A percentile compares a stretch with the other conserved stretches of the same genome.
Conservation (phyloP, 805 yeast species). For the Ogataea minuta region DNA sequence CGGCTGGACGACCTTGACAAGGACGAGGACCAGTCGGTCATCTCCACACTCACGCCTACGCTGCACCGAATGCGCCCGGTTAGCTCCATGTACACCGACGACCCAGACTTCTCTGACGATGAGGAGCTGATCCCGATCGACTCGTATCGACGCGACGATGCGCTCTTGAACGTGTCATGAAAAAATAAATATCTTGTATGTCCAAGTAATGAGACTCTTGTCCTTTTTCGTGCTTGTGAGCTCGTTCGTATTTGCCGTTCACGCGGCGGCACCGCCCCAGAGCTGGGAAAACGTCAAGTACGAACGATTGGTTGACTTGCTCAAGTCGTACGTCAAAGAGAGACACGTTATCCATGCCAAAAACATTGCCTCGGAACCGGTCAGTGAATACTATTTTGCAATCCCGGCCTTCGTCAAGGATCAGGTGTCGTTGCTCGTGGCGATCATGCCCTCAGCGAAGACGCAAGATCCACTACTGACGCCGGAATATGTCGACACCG, state of each 20-base stretch:
- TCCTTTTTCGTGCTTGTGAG: slow-evolving; percentile 5
- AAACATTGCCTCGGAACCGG: slow-evolving; percentile 58
- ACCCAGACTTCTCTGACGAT: slow-evolving; percentile 5
- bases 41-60: slow-evolving; percentile 3
- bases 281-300: slow-evolving; percentile 59
- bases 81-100: slow-evolving; percentile 4
- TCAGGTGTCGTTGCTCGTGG: slow-evolving; percentile 28
- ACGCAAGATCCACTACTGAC: slow-evolving; percentile 23
- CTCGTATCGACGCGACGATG: slow-evolving; percentile 11
- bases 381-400: slow-evolving; percentile 54
- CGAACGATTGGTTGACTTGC: slow-evolving; percentile 59
- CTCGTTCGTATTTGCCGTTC: slow-evolving; percentile 4
- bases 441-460: slow-evolving; percentile 20
- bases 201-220: slow-evolving; percentile 6
- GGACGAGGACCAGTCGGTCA: slow-evolving; percentile 5
- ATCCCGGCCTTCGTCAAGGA: slow-evolving; percentile 45
- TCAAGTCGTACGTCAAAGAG: slow-evolving; percentile 65
- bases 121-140: slow-evolving; percentile 2
- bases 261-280: slow-evolving; percentile 17
- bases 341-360: slow-evolving; percentile 50
- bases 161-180: slow-evolving; percentile 11
- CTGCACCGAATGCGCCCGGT: slow-evolving; percentile 3
- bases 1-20: slow-evolving; percentile 1
- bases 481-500: slow-evolving; percentile 16
- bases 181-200: slow-evolving; percentile 1